Conservation (phyloP, 1,284 basidiomycete genomes). For the Trichosporon sp. region DNA sequence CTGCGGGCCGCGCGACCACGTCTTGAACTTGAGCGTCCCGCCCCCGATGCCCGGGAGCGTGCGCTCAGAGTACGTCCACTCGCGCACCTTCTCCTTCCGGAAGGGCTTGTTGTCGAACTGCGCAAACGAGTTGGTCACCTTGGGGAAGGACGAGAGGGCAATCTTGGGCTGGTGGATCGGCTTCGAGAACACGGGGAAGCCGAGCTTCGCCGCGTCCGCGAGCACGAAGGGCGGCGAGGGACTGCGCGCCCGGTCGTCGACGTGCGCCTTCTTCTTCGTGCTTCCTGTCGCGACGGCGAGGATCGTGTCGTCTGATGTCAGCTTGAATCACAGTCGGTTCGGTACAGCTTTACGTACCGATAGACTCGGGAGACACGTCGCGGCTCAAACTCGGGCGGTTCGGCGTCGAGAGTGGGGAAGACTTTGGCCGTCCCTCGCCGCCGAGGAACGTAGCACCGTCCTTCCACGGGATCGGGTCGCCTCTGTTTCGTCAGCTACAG, state of each 20-base stretch:
- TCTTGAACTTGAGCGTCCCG: constrained; percentile 46
- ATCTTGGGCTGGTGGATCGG: constrained; percentile 48
- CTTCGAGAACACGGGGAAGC: constrained; percentile 51
- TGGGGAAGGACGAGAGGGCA: constrained; percentile 44
- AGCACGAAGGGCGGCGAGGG: constrained; percentile 45
- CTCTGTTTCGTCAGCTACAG: constrained; percentile 29
- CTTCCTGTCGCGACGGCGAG: constrained; percentile 24
- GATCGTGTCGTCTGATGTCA: constrained; percentile 23
- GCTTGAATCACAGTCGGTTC: neutral
- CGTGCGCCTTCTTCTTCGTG: constrained; percentile 10
- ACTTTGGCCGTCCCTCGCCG: constrained; percentile 13
- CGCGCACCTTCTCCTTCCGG: constrained; percentile 44
- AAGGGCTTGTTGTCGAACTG: constrained; percentile 47
- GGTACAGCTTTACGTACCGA: constrained; percentile 24
- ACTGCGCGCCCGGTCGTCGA: constrained; percentile 19
- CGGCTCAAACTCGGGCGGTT: constrained; percentile 31
- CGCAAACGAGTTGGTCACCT: constrained; percentile 48
- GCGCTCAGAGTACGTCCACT: constrained; percentile 40
- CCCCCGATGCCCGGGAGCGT: constrained; percentile 45
- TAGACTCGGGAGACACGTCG: constrained; percentile 41
- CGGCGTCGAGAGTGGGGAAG: constrained; percentile 28
- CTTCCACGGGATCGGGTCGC: constrained; percentile 39
- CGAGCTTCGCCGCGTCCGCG: constrained; percentile 44
- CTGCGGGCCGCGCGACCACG: constrained; percentile 46
- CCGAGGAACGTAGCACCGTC: constrained; percentile 33